Evolutionary conservation across 2,329 filamentous ascomycete genomes (phyloP), one percentile per base, ranked within the genome.

Genomic region (Fonsecaea pedrosoi): DNA sequence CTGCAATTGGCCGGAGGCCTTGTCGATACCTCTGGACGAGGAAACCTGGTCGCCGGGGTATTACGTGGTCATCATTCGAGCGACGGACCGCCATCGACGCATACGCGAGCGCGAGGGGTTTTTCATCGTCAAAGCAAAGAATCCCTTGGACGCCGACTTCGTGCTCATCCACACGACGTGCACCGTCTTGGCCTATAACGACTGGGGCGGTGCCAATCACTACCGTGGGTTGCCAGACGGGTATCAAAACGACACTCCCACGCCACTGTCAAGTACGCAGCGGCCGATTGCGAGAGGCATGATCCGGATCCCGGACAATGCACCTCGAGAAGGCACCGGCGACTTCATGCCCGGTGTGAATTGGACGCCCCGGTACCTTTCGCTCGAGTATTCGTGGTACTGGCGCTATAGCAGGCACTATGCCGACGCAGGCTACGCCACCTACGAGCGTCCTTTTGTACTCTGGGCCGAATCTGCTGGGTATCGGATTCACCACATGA

Each of bases 161-260:
- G 54, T 57, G 30, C 54, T 57, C 8, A 57, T 37, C 9, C 54
- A 57, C 35, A 34, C 54, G 8, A 57, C 54, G 12, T 32, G 30
- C 10, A 57, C 54, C 21, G 18, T 57, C 21, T 34, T 37, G 30
- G 54, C 54, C 21, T 57, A 57, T n/a, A 57, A 57, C 54, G 54
- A 57, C 35, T 57, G 54, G 54, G 54, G 54, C 54, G 54, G 54
- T 18, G 54, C 54, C n/a, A 57, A 57, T 57, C 54, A 57, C 18
- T 57, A 57, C 35, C 54, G 54, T 15, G 54, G 54, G 18, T 8
- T 57, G 9, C 18, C 21, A 57, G 54, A 57, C 9, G 54, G 54
- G 18, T 57, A 57, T 57, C 54, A 57, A 18, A 38, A 57, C 30
- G 54, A 57, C 30, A 38, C 18, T 34, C 54, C 30, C 4, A n/a